phyloP scores from a whole-genome alignment of 2,329 filamentous ascomycete genomes.

The Fusarium phyllophilum region DNA sequence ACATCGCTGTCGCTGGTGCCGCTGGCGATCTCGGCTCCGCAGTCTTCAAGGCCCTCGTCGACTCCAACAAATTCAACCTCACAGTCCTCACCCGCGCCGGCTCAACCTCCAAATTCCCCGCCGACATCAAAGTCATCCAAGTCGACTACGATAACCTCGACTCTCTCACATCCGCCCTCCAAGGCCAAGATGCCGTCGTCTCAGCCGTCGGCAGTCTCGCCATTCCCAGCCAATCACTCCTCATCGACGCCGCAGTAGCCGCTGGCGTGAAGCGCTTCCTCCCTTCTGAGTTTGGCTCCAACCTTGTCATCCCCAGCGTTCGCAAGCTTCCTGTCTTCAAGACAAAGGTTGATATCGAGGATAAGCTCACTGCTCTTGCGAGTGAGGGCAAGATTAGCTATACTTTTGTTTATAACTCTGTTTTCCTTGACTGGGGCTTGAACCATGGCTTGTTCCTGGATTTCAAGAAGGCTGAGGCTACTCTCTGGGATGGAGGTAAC shows the following conservation, averaged over 20 bases:
- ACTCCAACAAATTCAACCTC: conserved; percentile 49
- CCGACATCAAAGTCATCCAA: conserved; percentile 45
- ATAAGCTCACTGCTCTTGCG: conserved; percentile 54
- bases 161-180: conserved; percentile 61
- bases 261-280: conserved; percentile 71
- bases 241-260: conserved; percentile 68
- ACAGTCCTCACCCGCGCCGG: conserved; percentile 51
- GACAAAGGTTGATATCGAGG: conserved; percentile 57
- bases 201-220: conserved; percentile 49
- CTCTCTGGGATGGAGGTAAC: conserved; percentile 62
- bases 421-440: conserved; percentile 69
- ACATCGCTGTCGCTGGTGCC: conserved; percentile 52
- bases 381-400: conserved; percentile 60
- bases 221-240: conserved; percentile 51
- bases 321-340: conserved; percentile 61
- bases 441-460: conserved; percentile 57
- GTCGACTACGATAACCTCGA: conserved; percentile 55
- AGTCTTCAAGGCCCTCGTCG: conserved; percentile 46
- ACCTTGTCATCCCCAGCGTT: conserved; percentile 48
- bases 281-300: conserved; percentile 65
- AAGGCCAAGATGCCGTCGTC: conserved; percentile 67
- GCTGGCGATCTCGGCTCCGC: conserved; percentile 49
- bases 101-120: conserved; percentile 52
- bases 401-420: conserved; percentile 62
- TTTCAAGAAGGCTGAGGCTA: conserved; percentile 49